phyloP scores from a whole-genome alignment of 2,329 filamentous ascomycete genomes.

The Aspergillus ruber region DNA sequence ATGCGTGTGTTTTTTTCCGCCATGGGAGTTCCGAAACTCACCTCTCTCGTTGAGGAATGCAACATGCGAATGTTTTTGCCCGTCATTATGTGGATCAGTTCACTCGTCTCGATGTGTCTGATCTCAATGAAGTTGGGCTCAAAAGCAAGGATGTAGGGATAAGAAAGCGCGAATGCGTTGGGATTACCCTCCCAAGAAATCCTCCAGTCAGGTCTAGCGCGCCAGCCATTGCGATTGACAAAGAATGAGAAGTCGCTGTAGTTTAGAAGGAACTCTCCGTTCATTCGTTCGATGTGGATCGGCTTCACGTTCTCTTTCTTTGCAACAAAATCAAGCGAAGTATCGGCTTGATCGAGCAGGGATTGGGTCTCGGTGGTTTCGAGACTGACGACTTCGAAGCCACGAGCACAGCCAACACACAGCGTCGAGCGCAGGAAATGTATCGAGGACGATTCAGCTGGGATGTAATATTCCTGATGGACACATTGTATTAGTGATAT shows the following conservation, averaged over 20 bases:
- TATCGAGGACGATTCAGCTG: conserved; percentile 94
- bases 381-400: conserved; percentile 93
- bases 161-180: conserved; percentile 85
- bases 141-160: conserved; percentile 95
- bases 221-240: conserved; percentile 97
- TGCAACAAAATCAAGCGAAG: conserved; percentile 92
- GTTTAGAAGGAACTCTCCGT: conserved; percentile 94
- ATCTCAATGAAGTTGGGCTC: conserved; percentile 97
- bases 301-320: conserved; percentile 89
- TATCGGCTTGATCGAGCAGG: conserved; percentile 93
- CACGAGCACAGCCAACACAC: conserved; percentile 89
- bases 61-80: conserved; percentile 97
- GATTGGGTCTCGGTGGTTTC: conserved; percentile 98
- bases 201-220: conserved; percentile 89
- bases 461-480: conserved; percentile 84
- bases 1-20: not conserved
- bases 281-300: conserved; percentile 94
- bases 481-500: conserved; percentile 15
- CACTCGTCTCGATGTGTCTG: conserved; percentile 86
- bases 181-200: conserved; percentile 97
- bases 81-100: conserved; percentile 86
- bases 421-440: conserved; percentile 96
- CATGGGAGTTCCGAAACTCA: conserved; percentile 40
- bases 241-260: conserved; percentile 99
- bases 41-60: conserved; percentile 94